These are phyloP conservation scores for Eruca vesicaria DNA, from an alignment of 441 rosid species.

Conservation along the genomic window DNA sequence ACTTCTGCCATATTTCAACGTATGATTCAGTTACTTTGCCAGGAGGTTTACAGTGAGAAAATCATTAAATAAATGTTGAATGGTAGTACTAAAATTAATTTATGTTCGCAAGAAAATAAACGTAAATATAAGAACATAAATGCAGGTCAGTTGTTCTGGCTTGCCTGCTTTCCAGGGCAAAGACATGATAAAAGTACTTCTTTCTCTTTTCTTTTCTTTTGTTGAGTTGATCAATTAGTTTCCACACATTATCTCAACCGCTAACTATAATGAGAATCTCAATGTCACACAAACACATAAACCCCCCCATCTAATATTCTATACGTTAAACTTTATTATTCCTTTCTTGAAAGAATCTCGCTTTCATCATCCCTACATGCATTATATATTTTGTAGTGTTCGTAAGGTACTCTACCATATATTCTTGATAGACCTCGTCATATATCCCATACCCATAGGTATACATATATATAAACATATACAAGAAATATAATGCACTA, in stretches of 20 bases:
- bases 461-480: neutral
- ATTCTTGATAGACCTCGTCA: conserved; percentile 22
- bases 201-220: conserved; percentile 1
- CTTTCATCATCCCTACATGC: conserved; percentile 19
- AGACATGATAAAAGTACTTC: conserved; percentile 32
- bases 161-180: conserved; percentile 38
- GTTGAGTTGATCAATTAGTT: conserved; percentile 25
- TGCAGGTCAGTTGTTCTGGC: conserved; percentile 29
- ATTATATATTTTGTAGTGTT: conserved; percentile 3
- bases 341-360: conserved; percentile 27
- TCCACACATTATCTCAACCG: conserved; percentile 31
- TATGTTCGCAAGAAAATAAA: conserved; percentile 6
- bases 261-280: conserved; percentile 29
- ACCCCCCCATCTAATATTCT: conserved; percentile 5
- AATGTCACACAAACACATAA: conserved; percentile 31
- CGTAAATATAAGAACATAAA: conserved; percentile 17
- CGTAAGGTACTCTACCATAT: conserved; percentile 24
- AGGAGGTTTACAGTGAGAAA: conserved; percentile 19
- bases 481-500: too few species aligned
- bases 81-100: neutral
- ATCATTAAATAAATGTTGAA: conserved; percentile 13
- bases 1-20: conserved; percentile 1
- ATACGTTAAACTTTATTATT: conserved; percentile 21
- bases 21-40: conserved; percentile 10
- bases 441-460: conserved; percentile 11